Percentiles rank a stretch among this genome's conserved stretches.
phyloP scores from a whole-genome alignment of 768 basidiomycete genomes.

The Collybiopsis luxurians region DNA sequence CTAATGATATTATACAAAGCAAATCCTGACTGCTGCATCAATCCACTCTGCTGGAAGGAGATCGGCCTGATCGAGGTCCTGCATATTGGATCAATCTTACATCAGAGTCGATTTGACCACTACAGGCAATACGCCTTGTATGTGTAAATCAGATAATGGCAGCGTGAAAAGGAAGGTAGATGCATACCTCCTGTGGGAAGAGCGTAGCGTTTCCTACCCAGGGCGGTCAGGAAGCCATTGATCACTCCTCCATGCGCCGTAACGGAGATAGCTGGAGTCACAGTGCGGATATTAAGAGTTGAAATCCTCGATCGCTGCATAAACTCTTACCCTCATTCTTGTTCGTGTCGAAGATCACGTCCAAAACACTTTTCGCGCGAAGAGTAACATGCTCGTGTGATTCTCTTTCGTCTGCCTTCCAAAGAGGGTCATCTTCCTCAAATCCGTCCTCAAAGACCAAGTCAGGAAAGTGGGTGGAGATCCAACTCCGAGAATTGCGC shows the following conservation, averaged over 20 bases:
- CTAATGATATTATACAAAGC: too few species aligned
- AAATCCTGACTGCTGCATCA: too few species aligned
- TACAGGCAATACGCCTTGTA: conserved; percentile 7
- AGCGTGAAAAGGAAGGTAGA: background rate
- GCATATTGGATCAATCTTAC: background rate
- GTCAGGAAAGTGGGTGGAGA: conserved; percentile 45
- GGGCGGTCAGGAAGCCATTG: conserved; percentile 46
- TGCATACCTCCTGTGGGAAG: conserved; percentile 64
- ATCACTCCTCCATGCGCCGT: conserved; percentile 68
- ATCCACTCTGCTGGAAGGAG: too few species aligned
- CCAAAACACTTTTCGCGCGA: conserved; percentile 52
- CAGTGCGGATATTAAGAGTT: background rate
- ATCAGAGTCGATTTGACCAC: conserved; percentile 2
- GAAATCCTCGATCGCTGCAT: background rate
- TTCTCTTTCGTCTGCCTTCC: conserved; percentile 55
- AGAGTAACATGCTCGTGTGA: conserved; percentile 38
- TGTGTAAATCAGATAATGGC: background rate
- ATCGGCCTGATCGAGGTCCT: too few species aligned
- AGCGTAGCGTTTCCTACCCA: conserved; percentile 41
- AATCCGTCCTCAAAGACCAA: conserved; percentile 58
- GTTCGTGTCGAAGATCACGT: conserved; percentile 50
- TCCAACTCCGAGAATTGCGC: conserved; percentile 47
- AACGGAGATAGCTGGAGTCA: conserved; percentile 65
- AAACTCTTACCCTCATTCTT: conserved; percentile 41
- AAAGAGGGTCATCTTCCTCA: conserved; percentile 60